Base-by-base conservation (phyloP, 2,329 filamentous ascomycete genomes). In the Shiraia sp. region DNA sequence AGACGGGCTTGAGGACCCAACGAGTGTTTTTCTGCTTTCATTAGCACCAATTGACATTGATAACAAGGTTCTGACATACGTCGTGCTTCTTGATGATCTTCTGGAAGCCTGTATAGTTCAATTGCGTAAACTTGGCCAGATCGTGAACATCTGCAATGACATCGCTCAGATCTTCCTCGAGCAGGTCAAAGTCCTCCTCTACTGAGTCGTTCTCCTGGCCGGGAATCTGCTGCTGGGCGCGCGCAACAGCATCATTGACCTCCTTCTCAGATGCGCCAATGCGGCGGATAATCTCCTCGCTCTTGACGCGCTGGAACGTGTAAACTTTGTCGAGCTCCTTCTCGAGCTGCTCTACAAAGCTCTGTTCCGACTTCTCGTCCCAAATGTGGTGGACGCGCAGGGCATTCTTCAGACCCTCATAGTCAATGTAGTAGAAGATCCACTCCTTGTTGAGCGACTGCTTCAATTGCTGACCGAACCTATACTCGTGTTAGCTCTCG, bases 11-110 rank as follows among this genome's bases (percentile, higher is more conserved):
- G 24, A 99, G 82, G 63, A 93, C 85, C 90, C 92, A 96, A 47
- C 84, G 80, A 0, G 93, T 99, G 77, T 88, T 79, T 89, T 99
- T 99, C 87, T 93, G 61, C 14, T 30, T 24, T 12, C 8, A 29
- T 67, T 45, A 65, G 61, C 40, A 25, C 32, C 36, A 24, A 12
- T 38, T 35, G 27, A 37, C 8, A n/a, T 8, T 15, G 40, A 46
- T 61, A 16, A 25, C 15, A 4, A 22, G 8, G 19, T 5, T 8
- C 19, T 22, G 19, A 35, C 87, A 58, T 72, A 92, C 88, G 74
- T 96, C 93, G 71, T 99, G 93, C 79, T 99, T 99, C 79, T 99
- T 99, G 72, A 99, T 96, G 52, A 99, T 99, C 79, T 99, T 99
- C 77, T 96, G 95, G 69, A 99, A 99, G 4, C 93, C 93, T 0